These are phyloP conservation scores for Rhododendron henanense DNA, from an alignment of 148 eudicot species.

Conservation along the genomic window DNA sequence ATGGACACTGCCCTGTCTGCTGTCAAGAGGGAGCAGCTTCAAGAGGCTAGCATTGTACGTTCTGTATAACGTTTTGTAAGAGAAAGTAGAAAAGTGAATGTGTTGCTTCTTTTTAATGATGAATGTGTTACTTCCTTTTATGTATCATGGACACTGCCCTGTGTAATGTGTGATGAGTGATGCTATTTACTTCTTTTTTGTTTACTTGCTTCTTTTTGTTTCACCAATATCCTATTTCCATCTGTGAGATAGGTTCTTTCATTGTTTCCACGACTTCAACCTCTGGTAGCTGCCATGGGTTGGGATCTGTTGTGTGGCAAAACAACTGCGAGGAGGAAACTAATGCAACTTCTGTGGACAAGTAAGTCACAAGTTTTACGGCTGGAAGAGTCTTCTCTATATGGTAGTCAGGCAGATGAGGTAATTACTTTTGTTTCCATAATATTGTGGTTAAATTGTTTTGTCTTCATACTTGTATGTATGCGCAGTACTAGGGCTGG, in stretches of 20 bases:
- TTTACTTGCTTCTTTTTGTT: slow-evolving; percentile 6
- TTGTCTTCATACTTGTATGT: background rate
- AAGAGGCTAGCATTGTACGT: slow-evolving; percentile 79
- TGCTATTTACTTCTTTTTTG: slow-evolving; percentile 3
- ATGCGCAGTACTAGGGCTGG: background rate
- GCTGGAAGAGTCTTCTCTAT: slow-evolving; percentile 65
- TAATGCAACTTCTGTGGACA: slow-evolving; percentile 90
- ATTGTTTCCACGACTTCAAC: slow-evolving; percentile 91
- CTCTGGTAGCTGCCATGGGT: slow-evolving; percentile 90
- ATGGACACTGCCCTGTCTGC: slow-evolving; percentile 77
- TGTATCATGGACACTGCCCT: background rate
- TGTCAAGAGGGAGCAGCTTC: slow-evolving; percentile 66
- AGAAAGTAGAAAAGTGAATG: slow-evolving; percentile 3
- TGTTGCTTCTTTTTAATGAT: background rate
- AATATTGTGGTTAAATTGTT: background rate
- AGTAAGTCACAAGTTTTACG: slow-evolving; percentile 74
- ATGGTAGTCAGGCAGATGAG: slow-evolving; percentile 73
- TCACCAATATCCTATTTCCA: slow-evolving; percentile 8
- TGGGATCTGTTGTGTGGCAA: slow-evolving; percentile 94
- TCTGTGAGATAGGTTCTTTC: slow-evolving; percentile 55
- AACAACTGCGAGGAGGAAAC: slow-evolving; percentile 66
- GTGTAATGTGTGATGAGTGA: background rate
- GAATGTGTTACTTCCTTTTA: background rate
- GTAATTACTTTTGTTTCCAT: slow-evolving; percentile 32
- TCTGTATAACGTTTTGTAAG: slow-evolving; percentile 9